These are phyloP conservation scores for Cercophora sp. DNA, from an alignment of 495 filamentous ascomycete genomes.

Conservation along the genomic window DNA sequence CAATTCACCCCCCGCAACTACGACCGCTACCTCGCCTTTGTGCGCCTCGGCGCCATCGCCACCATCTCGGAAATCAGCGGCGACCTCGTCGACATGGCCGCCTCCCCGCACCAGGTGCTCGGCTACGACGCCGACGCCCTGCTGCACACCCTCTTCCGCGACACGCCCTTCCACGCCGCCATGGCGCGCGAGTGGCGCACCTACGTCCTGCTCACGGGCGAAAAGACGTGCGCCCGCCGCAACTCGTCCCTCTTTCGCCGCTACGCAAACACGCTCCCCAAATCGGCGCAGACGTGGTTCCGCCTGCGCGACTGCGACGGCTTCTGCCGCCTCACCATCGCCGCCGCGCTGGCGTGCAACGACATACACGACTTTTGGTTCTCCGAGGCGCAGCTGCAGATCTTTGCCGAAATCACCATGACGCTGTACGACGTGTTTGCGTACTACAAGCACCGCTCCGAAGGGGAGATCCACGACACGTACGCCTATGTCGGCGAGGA, in stretches of 20 bases:
- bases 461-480: constrained; percentile 24
- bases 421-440: constrained; percentile 22
- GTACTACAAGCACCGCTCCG: constrained; percentile 24
- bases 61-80: no score
- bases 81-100: no score
- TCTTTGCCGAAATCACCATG: constrained; percentile 16
- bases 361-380: constrained; percentile 19
- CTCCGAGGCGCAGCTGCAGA: constrained; percentile 15
- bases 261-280: constrained; percentile 18
- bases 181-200: no score
- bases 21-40: no score
- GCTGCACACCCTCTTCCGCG: no score
- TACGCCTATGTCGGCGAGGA: constrained; percentile 15
- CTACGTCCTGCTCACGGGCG: no score
- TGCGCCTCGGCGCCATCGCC: no score
- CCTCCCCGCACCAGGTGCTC: no score
- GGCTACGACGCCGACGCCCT: no score
- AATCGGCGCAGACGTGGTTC: constrained; percentile 22
- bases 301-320: constrained; percentile 22
- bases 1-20: no score
- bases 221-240: background rate
- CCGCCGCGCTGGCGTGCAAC: constrained; percentile 17
- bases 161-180: no score
- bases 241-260: constrained; percentile 14
- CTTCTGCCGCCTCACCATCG: constrained; percentile 15